Percentiles rank a stretch among this genome's conserved stretches.
Evolutionary conservation across 164 flowering plant genomes (phyloP).

Genomic region (Piper betle): DNA sequence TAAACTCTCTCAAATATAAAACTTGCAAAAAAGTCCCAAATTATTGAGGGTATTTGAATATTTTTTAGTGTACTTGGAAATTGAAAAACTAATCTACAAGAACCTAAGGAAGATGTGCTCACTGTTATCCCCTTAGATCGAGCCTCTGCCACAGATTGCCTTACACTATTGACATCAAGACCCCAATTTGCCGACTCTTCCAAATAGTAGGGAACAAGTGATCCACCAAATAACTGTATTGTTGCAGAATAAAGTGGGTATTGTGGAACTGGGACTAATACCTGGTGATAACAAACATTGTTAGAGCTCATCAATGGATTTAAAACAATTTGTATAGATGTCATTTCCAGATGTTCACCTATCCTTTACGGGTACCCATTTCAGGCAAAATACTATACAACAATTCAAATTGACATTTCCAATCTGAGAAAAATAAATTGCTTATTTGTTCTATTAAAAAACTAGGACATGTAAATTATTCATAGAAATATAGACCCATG

Average conservation of each 20-base stretch:
- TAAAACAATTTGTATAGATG: too few relatives aligned
- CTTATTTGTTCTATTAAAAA: too few relatives aligned
- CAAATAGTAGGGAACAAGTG: constrained; percentile 91
- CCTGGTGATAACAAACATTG: constrained; percentile 25
- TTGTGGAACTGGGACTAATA: constrained; percentile 96
- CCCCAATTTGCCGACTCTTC: constrained; percentile 99
- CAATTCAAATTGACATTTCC: too few relatives aligned
- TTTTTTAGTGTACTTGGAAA: not conserved
- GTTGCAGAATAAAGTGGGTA: constrained; percentile 99
- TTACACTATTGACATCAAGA: constrained; percentile 67
- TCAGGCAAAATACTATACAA: too few relatives aligned
- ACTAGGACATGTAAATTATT: too few relatives aligned
- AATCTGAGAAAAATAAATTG: too few relatives aligned
- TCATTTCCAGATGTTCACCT: not conserved
- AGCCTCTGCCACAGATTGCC: constrained; percentile 62
- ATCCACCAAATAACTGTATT: constrained; percentile 71
- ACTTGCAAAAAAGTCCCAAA: too few relatives aligned
- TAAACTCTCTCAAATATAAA: too few relatives aligned
- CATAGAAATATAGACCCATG: too few relatives aligned
- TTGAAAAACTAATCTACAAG: not conserved
- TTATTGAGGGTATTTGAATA: not conserved
- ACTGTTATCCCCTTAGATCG: constrained; percentile 74
- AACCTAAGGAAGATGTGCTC: constrained; percentile 10
- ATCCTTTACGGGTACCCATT: not conserved
- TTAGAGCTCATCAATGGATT: not conserved